phyloP scores from a whole-genome alignment of 169 alveolate species.

The Babesia ovata region DNA sequence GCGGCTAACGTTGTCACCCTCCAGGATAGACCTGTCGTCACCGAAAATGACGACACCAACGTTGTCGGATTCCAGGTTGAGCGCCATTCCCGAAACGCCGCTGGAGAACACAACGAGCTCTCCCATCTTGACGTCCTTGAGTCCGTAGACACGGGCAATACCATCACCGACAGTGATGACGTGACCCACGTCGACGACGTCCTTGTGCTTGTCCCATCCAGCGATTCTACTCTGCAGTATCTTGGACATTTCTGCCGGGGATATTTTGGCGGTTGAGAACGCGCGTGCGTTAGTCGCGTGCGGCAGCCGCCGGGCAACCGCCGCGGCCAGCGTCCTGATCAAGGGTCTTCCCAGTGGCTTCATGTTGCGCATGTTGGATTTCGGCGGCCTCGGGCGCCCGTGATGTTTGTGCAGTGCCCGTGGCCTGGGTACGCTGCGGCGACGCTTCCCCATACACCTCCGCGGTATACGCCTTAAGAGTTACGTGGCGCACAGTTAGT shows the following conservation, averaged over 20 bases:
- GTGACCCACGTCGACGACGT: slow-evolving; percentile 92
- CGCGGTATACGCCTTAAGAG: not conserved
- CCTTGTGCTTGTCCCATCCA: slow-evolving; percentile 83
- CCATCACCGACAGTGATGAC: slow-evolving; percentile 97
- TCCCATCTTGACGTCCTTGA: slow-evolving; percentile 93
- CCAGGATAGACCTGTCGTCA: slow-evolving; percentile 93
- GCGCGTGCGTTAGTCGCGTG: not conserved
- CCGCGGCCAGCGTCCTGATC: slow-evolving; percentile 21
- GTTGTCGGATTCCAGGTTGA: slow-evolving; percentile 95
- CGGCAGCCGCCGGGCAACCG: slow-evolving; percentile 21
- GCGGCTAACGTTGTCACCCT: slow-evolving; percentile 93
- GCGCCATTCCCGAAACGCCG: slow-evolving; percentile 94
- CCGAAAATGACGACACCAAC: slow-evolving; percentile 97
- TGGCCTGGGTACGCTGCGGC: not conserved
- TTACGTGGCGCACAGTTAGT: no score
- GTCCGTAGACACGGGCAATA: slow-evolving; percentile 95
- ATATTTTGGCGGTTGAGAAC: slow-evolving; percentile 73
- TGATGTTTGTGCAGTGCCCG: slow-evolving; percentile 5
- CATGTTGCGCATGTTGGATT: slow-evolving; percentile 17
- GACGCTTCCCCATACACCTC: slow-evolving; percentile 33
- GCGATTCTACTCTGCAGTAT: slow-evolving; percentile 79
- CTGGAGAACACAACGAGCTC: slow-evolving; percentile 93
- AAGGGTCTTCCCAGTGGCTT: slow-evolving; percentile 40
- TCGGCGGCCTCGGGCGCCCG: not conserved
- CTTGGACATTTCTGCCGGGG: slow-evolving; percentile 85